Percentiles rank a stretch among this genome's conserved stretches.
Conservation (phyloP, 2,329 filamentous ascomycete genomes). For the Cladophialophora chaetospira region DNA sequence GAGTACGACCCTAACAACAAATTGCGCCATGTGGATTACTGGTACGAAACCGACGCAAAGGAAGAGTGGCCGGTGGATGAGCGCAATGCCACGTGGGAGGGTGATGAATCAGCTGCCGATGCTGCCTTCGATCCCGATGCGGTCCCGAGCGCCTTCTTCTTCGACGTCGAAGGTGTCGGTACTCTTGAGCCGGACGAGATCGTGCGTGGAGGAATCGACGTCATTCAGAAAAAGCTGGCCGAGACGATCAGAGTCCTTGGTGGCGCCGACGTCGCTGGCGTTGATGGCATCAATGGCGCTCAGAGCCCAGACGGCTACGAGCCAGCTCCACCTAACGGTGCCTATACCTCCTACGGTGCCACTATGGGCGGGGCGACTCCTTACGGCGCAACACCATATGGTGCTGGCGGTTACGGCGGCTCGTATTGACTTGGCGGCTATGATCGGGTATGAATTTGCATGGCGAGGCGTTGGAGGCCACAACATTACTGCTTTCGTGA, state of each 20-base stretch:
- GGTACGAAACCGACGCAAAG: slow-evolving; percentile 84
- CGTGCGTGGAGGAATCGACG: slow-evolving; percentile 82
- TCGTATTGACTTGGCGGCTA: slow-evolving; percentile 12
- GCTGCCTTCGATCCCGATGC: slow-evolving; percentile 91
- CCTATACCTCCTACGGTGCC: slow-evolving; percentile 67
- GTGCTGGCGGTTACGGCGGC: slow-evolving; percentile 31
- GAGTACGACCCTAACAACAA: slow-evolving; percentile 99
- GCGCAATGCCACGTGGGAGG: slow-evolving; percentile 67
- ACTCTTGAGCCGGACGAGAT: slow-evolving; percentile 87
- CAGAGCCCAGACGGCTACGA: slow-evolving; percentile 57
- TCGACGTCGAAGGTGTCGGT: slow-evolving; percentile 87
- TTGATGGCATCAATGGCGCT: slow-evolving; percentile 46
- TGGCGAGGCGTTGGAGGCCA: slow-evolving; percentile 25
- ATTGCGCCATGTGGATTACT: slow-evolving; percentile 85
- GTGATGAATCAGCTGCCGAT: slow-evolving; percentile 78
- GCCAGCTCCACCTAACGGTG: slow-evolving; percentile 46
- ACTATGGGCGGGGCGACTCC: slow-evolving; percentile 56
- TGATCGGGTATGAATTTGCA: slow-evolving; percentile 8
- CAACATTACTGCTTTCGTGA: background rate
- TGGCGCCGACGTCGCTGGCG: slow-evolving; percentile 48
- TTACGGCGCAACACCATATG: slow-evolving; percentile 63
- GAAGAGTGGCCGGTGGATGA: slow-evolving; percentile 72
- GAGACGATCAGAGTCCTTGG: slow-evolving; percentile 66
- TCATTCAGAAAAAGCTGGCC: slow-evolving; percentile 88
- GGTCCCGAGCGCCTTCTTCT: slow-evolving; percentile 81